Evolutionary conservation across 257 asterid species (phyloP).

Genomic region (Ilex aquifolium): DNA sequence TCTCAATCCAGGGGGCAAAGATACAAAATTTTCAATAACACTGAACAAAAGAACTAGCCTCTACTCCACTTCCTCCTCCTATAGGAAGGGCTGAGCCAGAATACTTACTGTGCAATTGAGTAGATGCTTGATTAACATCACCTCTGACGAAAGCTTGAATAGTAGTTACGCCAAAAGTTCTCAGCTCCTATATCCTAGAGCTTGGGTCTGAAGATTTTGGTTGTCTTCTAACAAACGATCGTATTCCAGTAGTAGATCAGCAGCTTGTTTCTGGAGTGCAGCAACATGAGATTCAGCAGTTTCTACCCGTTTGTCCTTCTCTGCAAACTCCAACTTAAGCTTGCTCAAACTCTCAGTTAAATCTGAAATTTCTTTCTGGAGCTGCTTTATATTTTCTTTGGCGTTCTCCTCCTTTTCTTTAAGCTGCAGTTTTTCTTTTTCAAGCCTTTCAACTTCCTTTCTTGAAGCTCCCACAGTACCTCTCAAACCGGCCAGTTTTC

Average conservation of each 20-base stretch:
- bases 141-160: constrained; percentile 5
- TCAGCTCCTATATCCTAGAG: constrained; percentile 33
- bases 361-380: constrained; percentile 46
- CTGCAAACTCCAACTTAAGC: constrained; percentile 46
- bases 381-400: constrained; percentile 38
- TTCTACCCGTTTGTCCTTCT: constrained; percentile 61
- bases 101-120: too few species aligned
- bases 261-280: constrained; percentile 78
- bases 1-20: too few species aligned
- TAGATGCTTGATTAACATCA: neutral
- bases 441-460: constrained; percentile 60
- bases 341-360: constrained; percentile 52
- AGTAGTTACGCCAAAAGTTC: neutral
- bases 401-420: constrained; percentile 67
- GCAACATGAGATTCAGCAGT: constrained; percentile 69
- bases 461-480: constrained; percentile 52
- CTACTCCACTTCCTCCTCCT: too few species aligned
- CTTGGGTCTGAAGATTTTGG: constrained; percentile 72
- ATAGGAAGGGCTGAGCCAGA: too few species aligned
- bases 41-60: too few species aligned
- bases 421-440: constrained; percentile 59
- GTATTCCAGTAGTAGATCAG: constrained; percentile 77
- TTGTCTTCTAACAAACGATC: constrained; percentile 80
- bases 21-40: too few species aligned
- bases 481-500: constrained; percentile 49